Conservation (phyloP, 257 asterid genomes). For the Ehretia macrophylla region DNA sequence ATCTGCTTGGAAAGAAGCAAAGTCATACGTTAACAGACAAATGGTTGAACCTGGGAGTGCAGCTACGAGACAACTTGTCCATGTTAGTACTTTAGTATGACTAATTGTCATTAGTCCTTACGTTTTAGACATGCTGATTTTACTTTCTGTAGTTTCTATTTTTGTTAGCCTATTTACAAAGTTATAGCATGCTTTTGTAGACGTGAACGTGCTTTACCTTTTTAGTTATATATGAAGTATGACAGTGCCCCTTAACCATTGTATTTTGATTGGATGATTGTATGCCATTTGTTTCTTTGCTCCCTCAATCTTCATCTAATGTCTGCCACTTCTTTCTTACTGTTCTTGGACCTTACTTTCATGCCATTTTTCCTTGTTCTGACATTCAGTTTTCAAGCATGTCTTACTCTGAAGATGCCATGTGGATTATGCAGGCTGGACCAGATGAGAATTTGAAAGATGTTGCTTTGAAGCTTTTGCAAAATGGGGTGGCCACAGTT, state of each 20-base stretch:
- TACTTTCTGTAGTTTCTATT: too few species aligned
- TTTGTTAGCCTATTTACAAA: not conserved
- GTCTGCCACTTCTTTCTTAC: too few species aligned
- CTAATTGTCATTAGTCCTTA: too few species aligned
- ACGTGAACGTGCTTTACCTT: not conserved
- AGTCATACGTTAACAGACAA: conserved; percentile 44
- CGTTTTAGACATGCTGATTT: too few species aligned
- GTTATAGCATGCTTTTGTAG: not conserved
- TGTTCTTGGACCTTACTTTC: too few species aligned
- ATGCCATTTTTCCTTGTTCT: too few species aligned
- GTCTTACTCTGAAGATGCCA: conserved; percentile 50
- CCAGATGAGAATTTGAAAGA: conserved; percentile 87
- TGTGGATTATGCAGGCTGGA: conserved; percentile 90
- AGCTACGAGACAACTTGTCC: conserved; percentile 55
- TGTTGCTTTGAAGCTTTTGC: conserved; percentile 72
- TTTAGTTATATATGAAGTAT: not conserved
- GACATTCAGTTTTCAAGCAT: too few species aligned
- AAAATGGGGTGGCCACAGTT: conserved; percentile 65
- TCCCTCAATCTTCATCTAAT: too few species aligned
- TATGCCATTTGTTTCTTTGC: too few species aligned
- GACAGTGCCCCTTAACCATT: too few species aligned
- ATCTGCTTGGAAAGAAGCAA: conserved; percentile 85
- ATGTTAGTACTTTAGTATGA: conserved; percentile 43
- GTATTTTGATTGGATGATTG: not conserved
- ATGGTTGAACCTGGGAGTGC: conserved; percentile 38